phyloP scores from a whole-genome alignment of 1,139 yeast genomes.

The Pichia sp. region DNA sequence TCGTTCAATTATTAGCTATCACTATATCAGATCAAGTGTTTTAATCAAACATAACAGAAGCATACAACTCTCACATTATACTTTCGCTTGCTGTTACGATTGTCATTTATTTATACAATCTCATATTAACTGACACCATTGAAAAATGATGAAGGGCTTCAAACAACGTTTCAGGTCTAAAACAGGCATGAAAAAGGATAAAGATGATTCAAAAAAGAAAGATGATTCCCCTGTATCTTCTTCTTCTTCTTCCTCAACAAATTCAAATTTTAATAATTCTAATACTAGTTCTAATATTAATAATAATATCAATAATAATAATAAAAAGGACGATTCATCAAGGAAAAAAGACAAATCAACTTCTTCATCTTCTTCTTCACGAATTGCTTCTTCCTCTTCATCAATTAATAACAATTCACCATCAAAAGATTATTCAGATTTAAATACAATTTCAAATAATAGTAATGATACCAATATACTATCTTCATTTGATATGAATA shows the following conservation, averaged over 20 bases:
- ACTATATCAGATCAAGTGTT: too few species aligned
- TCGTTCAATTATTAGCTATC: too few species aligned
- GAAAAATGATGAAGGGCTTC: conserved; percentile 32
- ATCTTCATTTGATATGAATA: neutral
- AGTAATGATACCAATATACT: neutral
- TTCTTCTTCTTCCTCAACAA: neutral
- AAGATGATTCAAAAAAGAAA: conserved; percentile 18
- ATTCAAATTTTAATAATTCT: neutral
- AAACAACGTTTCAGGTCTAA: conserved; percentile 31
- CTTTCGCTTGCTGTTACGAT: too few species aligned
- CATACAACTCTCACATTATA: too few species aligned
- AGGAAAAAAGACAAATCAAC: too few species aligned
- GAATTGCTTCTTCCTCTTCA: conserved; percentile 8
- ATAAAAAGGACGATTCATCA: conserved; percentile 8
- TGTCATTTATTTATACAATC: too few species aligned
- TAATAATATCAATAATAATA: too few species aligned
- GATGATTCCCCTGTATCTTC: neutral
- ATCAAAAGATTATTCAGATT: neutral
- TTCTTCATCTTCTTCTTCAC: neutral
- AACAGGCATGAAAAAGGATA: conserved; percentile 24
- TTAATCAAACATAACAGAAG: too few species aligned
- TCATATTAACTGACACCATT: neutral
- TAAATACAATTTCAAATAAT: conserved; percentile 12
- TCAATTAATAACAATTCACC: conserved; percentile 1
- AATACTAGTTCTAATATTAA: neutral